Evolutionary conservation across 1,284 basidiomycete genomes (phyloP).

Genomic region (Pisolithus thermaeus): DNA sequence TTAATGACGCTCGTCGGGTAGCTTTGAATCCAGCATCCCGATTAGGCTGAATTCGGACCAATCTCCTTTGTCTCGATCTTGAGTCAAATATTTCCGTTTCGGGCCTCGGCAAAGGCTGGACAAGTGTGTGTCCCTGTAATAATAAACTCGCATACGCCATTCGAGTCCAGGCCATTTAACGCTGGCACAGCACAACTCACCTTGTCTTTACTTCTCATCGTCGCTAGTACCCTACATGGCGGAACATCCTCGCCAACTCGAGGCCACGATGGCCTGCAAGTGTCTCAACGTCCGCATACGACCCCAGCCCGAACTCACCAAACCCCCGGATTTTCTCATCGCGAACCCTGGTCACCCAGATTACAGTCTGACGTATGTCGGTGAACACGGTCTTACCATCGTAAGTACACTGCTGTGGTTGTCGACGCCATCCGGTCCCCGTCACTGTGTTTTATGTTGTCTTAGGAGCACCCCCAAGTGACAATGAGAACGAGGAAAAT

Average conservation of each 20-base stretch:
- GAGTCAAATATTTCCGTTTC: background rate
- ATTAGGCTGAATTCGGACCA: no score
- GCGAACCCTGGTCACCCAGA: slow-evolving; percentile 33
- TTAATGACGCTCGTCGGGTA: no score
- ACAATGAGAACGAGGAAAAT: slow-evolving; percentile 60
- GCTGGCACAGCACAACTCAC: slow-evolving; percentile 16
- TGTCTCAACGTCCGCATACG: slow-evolving; percentile 67
- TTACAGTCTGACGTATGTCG: slow-evolving; percentile 56
- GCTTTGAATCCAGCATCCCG: no score
- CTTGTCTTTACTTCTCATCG: slow-evolving; percentile 13
- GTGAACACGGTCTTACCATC: slow-evolving; percentile 59
- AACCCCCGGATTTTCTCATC: slow-evolving; percentile 29
- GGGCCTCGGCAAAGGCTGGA: slow-evolving; percentile 6
- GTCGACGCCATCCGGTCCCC: slow-evolving; percentile 1
- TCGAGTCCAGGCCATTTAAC: slow-evolving; percentile 19
- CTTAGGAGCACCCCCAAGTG: slow-evolving; percentile 61
- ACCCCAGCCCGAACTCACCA: slow-evolving; percentile 21
- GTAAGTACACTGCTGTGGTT: slow-evolving; percentile 35
- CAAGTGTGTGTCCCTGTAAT: slow-evolving; percentile 27
- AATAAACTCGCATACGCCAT: slow-evolving; percentile 23
- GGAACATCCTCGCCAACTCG: slow-evolving; percentile 15
- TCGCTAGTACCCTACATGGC: slow-evolving; percentile 10
- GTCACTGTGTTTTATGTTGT: slow-evolving; percentile 13
- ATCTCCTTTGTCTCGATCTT: no score
- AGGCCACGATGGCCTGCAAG: slow-evolving; percentile 42